Evolutionary conservation across 371 early-diverging fungal genomes (phyloP).

Genomic region (Apophysomyces trapeziformis): DNA sequence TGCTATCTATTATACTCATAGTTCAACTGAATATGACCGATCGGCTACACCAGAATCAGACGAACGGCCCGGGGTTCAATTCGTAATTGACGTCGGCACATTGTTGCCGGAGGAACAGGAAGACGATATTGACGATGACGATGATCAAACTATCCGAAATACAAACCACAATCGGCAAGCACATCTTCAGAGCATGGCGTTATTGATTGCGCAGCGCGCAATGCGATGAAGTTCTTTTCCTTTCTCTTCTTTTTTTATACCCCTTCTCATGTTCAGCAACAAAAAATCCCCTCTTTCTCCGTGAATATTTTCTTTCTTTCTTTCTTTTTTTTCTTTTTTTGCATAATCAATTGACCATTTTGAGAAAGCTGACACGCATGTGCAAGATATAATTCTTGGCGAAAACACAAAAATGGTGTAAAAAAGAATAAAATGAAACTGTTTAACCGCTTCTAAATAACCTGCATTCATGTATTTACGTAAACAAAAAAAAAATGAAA

Average conservation of each 20-base stretch:
- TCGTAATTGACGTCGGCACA: constrained; percentile 6
- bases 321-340: constrained; percentile 1
- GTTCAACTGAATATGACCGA: constrained; percentile 46
- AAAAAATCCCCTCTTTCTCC: constrained; percentile 10
- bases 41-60: constrained; percentile 27
- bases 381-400: neutral
- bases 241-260: neutral
- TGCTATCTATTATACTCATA: constrained; percentile 46
- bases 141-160: constrained; percentile 23
- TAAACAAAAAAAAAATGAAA: no score
- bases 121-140: no score
- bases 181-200: constrained; percentile 21
- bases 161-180: constrained; percentile 30
- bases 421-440: neutral
- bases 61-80: constrained; percentile 21
- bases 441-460: no score
- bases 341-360: constrained; percentile 5
- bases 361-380: neutral
- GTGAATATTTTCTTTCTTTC: constrained; percentile 1
- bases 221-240: constrained; percentile 18
- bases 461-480: no score
- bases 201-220: constrained; percentile 29
- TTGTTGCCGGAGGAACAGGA: constrained; percentile 17
- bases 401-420: neutral
- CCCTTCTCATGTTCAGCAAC: constrained; percentile 17